Percentiles rank a stretch among this genome's conserved stretches.
Evolutionary conservation across 2,329 filamentous ascomycete genomes (phyloP).

Genomic region (Chrysosporium keratinophilum): DNA sequence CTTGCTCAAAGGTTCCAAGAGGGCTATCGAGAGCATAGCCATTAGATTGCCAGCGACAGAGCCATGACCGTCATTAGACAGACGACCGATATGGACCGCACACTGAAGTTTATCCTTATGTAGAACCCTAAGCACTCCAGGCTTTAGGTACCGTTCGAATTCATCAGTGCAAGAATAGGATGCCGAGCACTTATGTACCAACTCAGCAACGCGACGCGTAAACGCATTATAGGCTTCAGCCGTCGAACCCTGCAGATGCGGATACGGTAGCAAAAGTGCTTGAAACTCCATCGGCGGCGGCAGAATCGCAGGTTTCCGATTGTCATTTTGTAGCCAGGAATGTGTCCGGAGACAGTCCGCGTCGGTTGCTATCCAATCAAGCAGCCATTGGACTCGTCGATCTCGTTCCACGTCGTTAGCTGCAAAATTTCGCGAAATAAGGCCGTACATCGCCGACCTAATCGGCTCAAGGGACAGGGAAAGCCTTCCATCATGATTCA

Average conservation of each 20-base stretch:
- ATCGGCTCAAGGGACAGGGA: background rate
- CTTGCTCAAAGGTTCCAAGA: background rate
- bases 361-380: background rate
- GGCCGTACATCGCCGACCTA: background rate
- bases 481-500: background rate
- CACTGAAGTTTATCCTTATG: background rate
- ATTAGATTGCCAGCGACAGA: background rate
- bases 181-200: background rate
- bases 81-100: background rate
- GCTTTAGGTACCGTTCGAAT: background rate
- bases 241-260: conserved; percentile 1
- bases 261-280: conserved; percentile 8
- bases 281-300: background rate
- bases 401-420: background rate
- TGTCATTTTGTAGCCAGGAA: background rate
- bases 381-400: background rate
- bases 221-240: background rate
- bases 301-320: conserved; percentile 1
- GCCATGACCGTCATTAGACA: background rate
- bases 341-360: conserved; percentile 2
- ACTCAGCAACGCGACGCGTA: background rate
- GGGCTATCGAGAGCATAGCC: background rate
- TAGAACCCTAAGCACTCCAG: background rate
- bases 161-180: conserved; percentile 1
- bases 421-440: background rate